Base-by-base conservation (phyloP, 169 alveolate genomes). In the Toxoplasma gondii region DNA sequence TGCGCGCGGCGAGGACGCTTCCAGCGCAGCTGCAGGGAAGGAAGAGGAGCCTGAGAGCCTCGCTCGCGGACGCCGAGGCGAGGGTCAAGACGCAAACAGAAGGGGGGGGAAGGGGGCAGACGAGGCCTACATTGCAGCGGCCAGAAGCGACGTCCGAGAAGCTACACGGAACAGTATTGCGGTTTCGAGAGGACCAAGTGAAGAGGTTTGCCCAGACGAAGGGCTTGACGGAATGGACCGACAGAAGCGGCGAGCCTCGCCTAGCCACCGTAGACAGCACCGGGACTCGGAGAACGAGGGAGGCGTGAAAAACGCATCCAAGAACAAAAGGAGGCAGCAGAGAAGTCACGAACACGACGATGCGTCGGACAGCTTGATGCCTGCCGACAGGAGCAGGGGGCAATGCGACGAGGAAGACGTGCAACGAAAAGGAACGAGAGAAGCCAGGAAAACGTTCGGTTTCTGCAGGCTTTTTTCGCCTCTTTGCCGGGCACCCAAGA, bases 1-100 rank as follows among this genome's bases (percentile, higher is more conserved):
- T 95, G 69, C 93, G 95, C 43, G 82, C 96, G 64, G 93, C 95
- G 49, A 98, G 97, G 58, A 0, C 22, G 12, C 22, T 49, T 49
- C 58, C 58, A 17, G 58, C 58, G 58, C 0, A 49, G 22, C 58
- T 49, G 58, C 27, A 49, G 58, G 58, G 22, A 49, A 49, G 58
- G 58, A 49, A 49, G 58, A 49, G 58, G 58, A 49, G 27, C 58
- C 0, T 0, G 58, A 49, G 58, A 12, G 58, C 58, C 12, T 49
- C 58, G 4, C 58, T 17, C 27, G 58, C 58, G 58, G 58, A 49
- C 27, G 58, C 22, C 58, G 12, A 0, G 58, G 58, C 27, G 22
- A 17, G 22, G 58, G 58, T 12, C 27, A 5, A 49, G 12, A 49
- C 4, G 58, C 27, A 17, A 5, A 49, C 58, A 49, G 58, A 49